Conservation (phyloP, 2,329 filamentous ascomycete genomes). For the Alternaria viburni region DNA sequence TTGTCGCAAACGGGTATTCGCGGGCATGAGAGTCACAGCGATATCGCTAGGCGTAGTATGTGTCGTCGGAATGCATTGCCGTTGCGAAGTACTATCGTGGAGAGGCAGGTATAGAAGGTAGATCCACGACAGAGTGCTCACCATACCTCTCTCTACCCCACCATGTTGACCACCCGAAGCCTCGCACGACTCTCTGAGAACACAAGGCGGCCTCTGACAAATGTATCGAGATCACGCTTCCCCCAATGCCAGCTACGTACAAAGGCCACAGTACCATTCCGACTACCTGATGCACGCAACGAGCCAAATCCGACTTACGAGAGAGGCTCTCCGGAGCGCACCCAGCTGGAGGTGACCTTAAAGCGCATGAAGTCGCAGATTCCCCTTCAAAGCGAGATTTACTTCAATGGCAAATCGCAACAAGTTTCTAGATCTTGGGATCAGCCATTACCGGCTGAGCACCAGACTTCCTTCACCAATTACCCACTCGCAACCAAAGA, state of each 20-base stretch:
- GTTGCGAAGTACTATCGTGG: not conserved
- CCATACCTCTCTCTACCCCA: not conserved
- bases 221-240: conserved; percentile 10
- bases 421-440: conserved; percentile 29
- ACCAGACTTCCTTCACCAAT: conserved; percentile 74
- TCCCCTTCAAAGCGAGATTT: conserved; percentile 34
- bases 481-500: conserved; percentile 79
- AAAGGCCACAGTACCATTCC: conserved; percentile 38
- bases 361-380: conserved; percentile 34
- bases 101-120: conserved; percentile 5
- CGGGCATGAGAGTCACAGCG: not conserved
- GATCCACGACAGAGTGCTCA: not conserved
- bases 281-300: conserved; percentile 34
- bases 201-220: conserved; percentile 18
- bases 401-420: conserved; percentile 35
- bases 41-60: not conserved
- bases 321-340: conserved; percentile 35
- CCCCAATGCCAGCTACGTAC: conserved; percentile 26
- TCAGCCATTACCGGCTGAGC: conserved; percentile 50
- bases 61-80: conserved; percentile 1
- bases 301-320: conserved; percentile 40
- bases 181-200: conserved; percentile 11
- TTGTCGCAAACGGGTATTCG: conserved; percentile 13
- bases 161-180: conserved; percentile 24
- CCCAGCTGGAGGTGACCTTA: conserved; percentile 30